Base-by-base conservation (phyloP, 2,329 filamentous ascomycete species). In the Zymoseptoria tritici region DNA sequence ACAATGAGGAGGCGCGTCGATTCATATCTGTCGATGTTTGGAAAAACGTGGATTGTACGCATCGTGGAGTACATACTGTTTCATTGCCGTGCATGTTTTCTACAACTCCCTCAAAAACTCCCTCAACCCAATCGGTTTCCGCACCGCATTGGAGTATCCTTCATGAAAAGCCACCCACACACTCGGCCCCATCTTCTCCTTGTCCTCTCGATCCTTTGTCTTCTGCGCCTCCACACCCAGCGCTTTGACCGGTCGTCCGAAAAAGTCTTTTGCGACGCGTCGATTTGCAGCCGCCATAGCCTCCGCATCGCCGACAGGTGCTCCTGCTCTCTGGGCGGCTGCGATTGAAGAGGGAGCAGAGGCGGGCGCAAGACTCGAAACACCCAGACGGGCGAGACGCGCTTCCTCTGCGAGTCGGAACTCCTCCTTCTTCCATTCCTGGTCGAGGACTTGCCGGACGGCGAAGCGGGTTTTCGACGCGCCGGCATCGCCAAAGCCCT, bases 91-190 rank as follows among this genome's bases (percentile, higher is more conserved):
- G 21, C 21, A 22, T 22, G 21, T 22, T 22, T 22, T 22, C 21
- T 22, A 36, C 53, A 91, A 70, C 2, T 83, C 86, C 58, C 79
- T 80, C 79, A 96, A 76, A 68, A 97, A 83, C 73, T 96, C 92
- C 62, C 83, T 81, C 72, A 96, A 73, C 8, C 89, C 89, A 62
- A 97, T 85, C 2, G 91, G 90, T 73, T 96, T 96, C 73, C 89
- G 82, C 62, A 97, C 92, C 9, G 92, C 92, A 80, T 97, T 96
- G 58, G 91, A 94, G 72, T 91, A 86, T 0, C 92, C 92, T 76
- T 97, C 92, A 69, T 96, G 86, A 73, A 86, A 97, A 64, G 85
- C 93, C 50, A 96, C 85, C 91, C 91, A 96, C 3, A 92, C 88
- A 67, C 87, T 83, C 55, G 79, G 81, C 54, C 81, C 81, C 58